Conservation (phyloP, 176 grass and related monocot genomes). For the Thinopyrum elongatum region DNA sequence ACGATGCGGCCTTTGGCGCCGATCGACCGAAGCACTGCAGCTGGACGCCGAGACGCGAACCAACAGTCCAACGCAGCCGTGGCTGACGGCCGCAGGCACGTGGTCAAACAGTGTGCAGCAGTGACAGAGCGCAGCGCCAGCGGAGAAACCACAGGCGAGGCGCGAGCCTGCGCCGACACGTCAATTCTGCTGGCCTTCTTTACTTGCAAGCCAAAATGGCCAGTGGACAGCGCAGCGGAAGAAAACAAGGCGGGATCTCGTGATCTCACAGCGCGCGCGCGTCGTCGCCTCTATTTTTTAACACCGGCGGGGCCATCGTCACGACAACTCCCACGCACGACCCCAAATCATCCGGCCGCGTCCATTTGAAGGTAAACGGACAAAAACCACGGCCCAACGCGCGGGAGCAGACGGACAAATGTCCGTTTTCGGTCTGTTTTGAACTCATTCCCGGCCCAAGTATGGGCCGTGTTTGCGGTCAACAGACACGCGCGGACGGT, state of each 20-base stretch:
- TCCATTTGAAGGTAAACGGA: too few relatives aligned
- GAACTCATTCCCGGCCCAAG: too few relatives aligned
- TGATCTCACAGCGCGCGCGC: constrained; percentile 12
- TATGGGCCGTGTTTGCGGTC: too few relatives aligned
- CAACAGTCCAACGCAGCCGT: background rate
- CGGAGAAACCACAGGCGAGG: background rate
- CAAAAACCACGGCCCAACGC: too few relatives aligned
- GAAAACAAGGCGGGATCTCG: background rate
- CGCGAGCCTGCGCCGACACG: background rate
- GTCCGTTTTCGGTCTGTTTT: too few relatives aligned
- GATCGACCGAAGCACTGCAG: background rate
- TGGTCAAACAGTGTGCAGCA: background rate
- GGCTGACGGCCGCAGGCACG: background rate
- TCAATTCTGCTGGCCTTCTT: background rate
- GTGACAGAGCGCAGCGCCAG: background rate
- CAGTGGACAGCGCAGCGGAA: background rate
- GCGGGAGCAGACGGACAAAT: too few relatives aligned
- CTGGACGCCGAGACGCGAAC: background rate
- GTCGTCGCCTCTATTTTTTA: background rate
- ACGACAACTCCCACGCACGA: too few relatives aligned
- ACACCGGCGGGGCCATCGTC: background rate
- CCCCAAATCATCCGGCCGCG: too few relatives aligned
- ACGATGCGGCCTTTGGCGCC: background rate
- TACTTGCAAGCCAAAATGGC: background rate
- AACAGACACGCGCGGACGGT: too few relatives aligned